A percentile compares a stretch with the other conserved stretches of the same genome.
Evolutionary conservation across 2,329 filamentous ascomycete genomes (phyloP).

Genomic region (Verticillium zaregamsianum): DNA sequence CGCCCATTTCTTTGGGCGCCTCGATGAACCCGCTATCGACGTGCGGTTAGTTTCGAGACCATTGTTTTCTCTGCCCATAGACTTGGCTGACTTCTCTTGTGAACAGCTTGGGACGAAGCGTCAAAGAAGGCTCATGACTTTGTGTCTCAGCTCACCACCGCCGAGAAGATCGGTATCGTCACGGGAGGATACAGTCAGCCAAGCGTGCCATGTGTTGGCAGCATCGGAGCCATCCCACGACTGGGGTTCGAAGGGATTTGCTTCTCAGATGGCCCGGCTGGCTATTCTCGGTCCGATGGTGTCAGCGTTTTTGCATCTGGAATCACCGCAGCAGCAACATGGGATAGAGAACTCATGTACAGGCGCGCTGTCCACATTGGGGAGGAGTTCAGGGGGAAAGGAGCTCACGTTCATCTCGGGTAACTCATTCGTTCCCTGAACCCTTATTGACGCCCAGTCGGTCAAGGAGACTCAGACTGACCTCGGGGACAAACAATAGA

Average conservation of each 20-base stretch:
- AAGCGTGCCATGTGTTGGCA: constrained; percentile 33
- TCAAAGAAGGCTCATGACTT: not conserved
- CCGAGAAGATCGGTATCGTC: constrained; percentile 22
- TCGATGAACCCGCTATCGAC: too few relatives aligned
- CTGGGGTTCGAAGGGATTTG: constrained; percentile 42
- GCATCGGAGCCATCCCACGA: constrained; percentile 40
- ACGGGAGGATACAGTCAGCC: not conserved
- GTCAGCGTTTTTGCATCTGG: constrained; percentile 43
- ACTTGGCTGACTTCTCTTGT: too few relatives aligned
- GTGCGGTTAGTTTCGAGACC: too few relatives aligned
- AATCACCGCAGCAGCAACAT: constrained; percentile 42
- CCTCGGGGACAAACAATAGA: not conserved
- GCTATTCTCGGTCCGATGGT: constrained; percentile 41
- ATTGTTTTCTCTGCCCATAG: too few relatives aligned
- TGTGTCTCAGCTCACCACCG: not conserved
- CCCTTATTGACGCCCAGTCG: not conserved
- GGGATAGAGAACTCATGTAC: constrained; percentile 49
- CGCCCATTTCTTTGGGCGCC: too few relatives aligned
- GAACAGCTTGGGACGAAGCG: not conserved
- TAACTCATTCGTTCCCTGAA: not conserved
- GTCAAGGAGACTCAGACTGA: not conserved
- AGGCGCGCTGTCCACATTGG: constrained; percentile 70
- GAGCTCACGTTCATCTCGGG: constrained; percentile 73
- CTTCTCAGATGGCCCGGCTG: constrained; percentile 44
- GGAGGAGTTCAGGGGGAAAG: constrained; percentile 70